A percentile compares a stretch with the other conserved stretches of the same genome.
Evolutionary conservation across 495 filamentous ascomycete species (phyloP).

Genomic region (Lasiosphaeria hispida): DNA sequence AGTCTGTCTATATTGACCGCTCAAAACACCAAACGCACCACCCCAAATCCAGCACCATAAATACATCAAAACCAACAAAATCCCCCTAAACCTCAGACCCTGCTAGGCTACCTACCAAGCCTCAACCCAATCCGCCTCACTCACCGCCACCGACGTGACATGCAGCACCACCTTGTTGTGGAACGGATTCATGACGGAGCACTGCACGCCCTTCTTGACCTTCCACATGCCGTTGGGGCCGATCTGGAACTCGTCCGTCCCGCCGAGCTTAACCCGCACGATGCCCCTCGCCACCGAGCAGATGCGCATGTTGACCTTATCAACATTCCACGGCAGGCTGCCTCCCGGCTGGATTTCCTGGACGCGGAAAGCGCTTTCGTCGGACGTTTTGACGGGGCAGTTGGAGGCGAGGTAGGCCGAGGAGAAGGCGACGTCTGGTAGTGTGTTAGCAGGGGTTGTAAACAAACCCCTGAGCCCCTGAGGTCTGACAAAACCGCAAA

Average conservation of each 20-base stretch:
- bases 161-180: conserved; percentile 12
- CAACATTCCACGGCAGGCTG: neutral
- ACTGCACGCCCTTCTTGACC: conserved; percentile 6
- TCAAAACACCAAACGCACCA: too few relatives aligned
- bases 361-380: conserved; percentile 9
- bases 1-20: too few relatives aligned
- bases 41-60: too few relatives aligned
- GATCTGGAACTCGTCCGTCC: conserved; percentile 11
- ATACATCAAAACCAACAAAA: too few relatives aligned
- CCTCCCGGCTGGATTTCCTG: conserved; percentile 12
- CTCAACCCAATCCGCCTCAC: too few relatives aligned
- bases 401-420: conserved; percentile 10
- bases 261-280: conserved; percentile 9
- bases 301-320: conserved; percentile 1
- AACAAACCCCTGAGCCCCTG: too few relatives aligned
- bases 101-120: too few relatives aligned
- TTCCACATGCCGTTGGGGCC: conserved; percentile 20
- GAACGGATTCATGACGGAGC: conserved; percentile 9
- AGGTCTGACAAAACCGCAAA: too few relatives aligned
- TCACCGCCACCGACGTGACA: conserved; percentile 2
- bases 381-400: neutral
- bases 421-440: too few relatives aligned
- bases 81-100: too few relatives aligned
- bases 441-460: too few relatives aligned
- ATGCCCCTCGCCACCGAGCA: conserved; percentile 19